These are phyloP conservation scores for Wickerhamiella musiphila DNA, from an alignment of 805 yeast species.

Conservation along the genomic window DNA sequence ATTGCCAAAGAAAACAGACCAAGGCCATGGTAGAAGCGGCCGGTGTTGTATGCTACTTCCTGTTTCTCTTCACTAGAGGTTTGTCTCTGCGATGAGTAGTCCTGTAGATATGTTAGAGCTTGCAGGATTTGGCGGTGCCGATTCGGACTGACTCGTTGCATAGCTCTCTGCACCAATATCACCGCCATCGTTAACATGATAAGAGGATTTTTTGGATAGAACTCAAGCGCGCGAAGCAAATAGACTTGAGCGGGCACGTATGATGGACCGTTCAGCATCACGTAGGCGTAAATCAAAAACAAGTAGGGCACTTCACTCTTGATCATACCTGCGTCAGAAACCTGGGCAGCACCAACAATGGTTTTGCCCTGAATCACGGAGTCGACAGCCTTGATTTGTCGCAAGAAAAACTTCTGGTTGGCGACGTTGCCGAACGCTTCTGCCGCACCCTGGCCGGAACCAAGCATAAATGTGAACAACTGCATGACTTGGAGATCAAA, in stretches of 20 bases:
- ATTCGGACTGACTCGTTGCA: slow-evolving; percentile 75
- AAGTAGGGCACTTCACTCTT: slow-evolving; percentile 39
- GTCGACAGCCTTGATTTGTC: slow-evolving; percentile 84
- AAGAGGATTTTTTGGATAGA: slow-evolving; percentile 60
- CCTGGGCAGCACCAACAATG: slow-evolving; percentile 65
- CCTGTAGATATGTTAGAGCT: slow-evolving; percentile 62
- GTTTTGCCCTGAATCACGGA: slow-evolving; percentile 36
- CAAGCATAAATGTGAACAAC: slow-evolving; percentile 47
- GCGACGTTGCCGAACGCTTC: slow-evolving; percentile 56
- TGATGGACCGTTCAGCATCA: slow-evolving; percentile 65
- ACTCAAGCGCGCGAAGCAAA: slow-evolving; percentile 48
- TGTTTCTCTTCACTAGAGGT: slow-evolving; percentile 27
- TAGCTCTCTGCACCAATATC: slow-evolving; percentile 73
- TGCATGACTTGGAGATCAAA: slow-evolving; percentile 54
- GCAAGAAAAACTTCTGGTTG: slow-evolving; percentile 74
- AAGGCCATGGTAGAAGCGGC: slow-evolving; percentile 66
- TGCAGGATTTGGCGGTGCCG: slow-evolving; percentile 79
- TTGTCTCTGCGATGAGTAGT: slow-evolving; percentile 41
- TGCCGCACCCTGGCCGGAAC: slow-evolving; percentile 41
- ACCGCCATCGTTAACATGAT: slow-evolving; percentile 58
- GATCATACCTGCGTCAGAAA: slow-evolving; percentile 26
- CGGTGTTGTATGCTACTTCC: slow-evolving; percentile 71
- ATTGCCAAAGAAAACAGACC: slow-evolving; percentile 65
- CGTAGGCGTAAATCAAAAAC: slow-evolving; percentile 60
- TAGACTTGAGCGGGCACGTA: slow-evolving; percentile 72